Conservation (phyloP, 2,329 filamentous ascomycete species). For the Aspergillus ochraceus region DNA sequence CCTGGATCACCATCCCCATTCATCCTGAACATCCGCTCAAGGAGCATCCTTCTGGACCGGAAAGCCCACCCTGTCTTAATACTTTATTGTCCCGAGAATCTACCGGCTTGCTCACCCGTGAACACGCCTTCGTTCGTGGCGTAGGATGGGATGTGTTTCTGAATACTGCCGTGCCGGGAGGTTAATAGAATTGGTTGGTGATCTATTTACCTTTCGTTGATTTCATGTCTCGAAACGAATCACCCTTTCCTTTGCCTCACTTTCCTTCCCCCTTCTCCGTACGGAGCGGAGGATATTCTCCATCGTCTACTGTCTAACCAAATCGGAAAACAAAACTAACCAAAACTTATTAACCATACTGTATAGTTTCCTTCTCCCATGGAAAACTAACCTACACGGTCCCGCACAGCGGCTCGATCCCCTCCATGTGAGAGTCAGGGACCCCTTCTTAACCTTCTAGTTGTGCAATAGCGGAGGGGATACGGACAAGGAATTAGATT, state of each 20-base stretch:
- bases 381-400: conserved; percentile 5
- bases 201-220: no score
- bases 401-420: conserved; percentile 6
- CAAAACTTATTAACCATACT: not conserved
- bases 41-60: conserved; percentile 6
- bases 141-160: conserved; percentile 3
- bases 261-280: no score
- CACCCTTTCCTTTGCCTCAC: not conserved
- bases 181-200: not conserved
- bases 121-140: conserved; percentile 4
- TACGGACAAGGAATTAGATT: not conserved
- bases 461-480: not conserved
- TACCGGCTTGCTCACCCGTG: not conserved
- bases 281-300: no score
- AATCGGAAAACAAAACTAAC: not conserved
- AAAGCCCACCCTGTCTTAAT: not conserved
- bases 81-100: conserved; percentile 3
- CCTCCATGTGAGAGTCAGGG: not conserved
- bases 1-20: conserved; percentile 1
- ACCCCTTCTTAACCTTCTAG: conserved; percentile 9
- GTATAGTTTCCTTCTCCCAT: conserved; percentile 6
- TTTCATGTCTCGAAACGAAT: no score
- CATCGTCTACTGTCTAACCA: no score
- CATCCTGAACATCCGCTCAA: conserved; percentile 6
- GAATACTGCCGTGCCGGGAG: conserved; percentile 7